Percentiles rank a stretch among this genome's conserved stretches.
phyloP scores from a whole-genome alignment of 2,329 filamentous ascomycete species.

The Aspergillus aculeatus region DNA sequence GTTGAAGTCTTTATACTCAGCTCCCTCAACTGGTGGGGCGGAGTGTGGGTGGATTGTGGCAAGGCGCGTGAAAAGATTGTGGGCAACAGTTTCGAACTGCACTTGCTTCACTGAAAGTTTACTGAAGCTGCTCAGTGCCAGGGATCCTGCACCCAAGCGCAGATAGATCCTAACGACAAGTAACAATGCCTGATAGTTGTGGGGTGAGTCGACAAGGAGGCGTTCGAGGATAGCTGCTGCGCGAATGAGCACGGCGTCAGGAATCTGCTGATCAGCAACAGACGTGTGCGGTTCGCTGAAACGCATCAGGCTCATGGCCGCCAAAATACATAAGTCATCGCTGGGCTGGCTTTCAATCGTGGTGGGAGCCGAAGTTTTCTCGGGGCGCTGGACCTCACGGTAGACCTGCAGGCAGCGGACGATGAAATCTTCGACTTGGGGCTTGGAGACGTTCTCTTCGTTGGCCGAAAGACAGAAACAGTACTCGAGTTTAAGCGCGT shows the following conservation, averaged over 20 bases:
- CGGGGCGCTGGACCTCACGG: conserved; percentile 21
- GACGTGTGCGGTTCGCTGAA: conserved; percentile 23
- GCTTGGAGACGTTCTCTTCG: conserved; percentile 24
- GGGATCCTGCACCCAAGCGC: conserved; percentile 45
- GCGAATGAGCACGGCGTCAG: conserved; percentile 36
- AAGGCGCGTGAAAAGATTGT: conserved; percentile 49
- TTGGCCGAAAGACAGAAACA: conserved; percentile 38
- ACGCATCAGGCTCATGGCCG: conserved; percentile 43
- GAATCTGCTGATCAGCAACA: conserved; percentile 20
- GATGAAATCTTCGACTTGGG: conserved; percentile 38
- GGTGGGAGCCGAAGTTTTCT: conserved; percentile 28
- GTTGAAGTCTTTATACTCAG: conserved; percentile 43
- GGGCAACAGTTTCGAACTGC: conserved; percentile 49
- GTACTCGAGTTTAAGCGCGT: conserved; percentile 46
- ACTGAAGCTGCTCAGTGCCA: conserved; percentile 47
- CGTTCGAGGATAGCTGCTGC: conserved; percentile 41
- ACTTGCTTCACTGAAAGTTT: conserved; percentile 50
- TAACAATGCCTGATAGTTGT: conserved; percentile 48
- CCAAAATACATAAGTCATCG: conserved; percentile 46
- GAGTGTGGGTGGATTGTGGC: conserved; percentile 48
- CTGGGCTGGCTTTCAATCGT: conserved; percentile 45
- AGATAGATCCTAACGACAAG: conserved; percentile 46
- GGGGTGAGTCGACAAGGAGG: conserved; percentile 43
- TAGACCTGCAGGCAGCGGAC: conserved; percentile 40
- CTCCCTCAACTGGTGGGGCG: conserved; percentile 39